These are phyloP conservation scores for Trypanosoma cruzi DNA, from an alignment of 208 protist genomes.

Conservation along the genomic window DNA sequence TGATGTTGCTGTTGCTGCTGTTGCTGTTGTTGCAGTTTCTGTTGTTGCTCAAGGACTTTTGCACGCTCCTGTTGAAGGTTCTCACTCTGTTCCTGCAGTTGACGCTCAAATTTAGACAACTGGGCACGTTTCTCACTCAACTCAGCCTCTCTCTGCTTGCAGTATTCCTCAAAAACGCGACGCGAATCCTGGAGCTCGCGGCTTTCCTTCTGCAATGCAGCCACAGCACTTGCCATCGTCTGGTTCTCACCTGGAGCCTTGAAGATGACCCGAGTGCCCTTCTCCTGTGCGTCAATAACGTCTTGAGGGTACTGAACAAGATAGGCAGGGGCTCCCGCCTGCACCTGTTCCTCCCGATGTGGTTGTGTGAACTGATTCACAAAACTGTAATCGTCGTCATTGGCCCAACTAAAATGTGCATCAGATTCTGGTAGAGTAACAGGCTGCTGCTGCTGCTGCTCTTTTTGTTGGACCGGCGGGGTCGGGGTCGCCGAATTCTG, in stretches of 20 bases:
- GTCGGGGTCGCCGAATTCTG: not conserved
- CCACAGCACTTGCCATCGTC: slow-evolving; percentile 41
- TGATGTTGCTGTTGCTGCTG: slow-evolving; percentile 40
- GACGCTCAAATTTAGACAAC: slow-evolving; percentile 37
- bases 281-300: slow-evolving; percentile 48
- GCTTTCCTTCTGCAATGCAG: slow-evolving; percentile 47
- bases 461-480: slow-evolving; percentile 9
- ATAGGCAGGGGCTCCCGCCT: slow-evolving; percentile 40
- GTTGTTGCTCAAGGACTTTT: slow-evolving; percentile 49
- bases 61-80: slow-evolving; percentile 39
- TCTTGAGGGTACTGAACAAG: slow-evolving; percentile 65
- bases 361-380: slow-evolving; percentile 33
- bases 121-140: slow-evolving; percentile 42
- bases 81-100: slow-evolving; percentile 33
- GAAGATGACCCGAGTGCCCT: slow-evolving; percentile 49
- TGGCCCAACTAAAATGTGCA: slow-evolving; percentile 76
- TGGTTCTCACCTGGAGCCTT: slow-evolving; percentile 49
- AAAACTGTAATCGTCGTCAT: slow-evolving; percentile 80
- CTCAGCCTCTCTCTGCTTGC: slow-evolving; percentile 53
- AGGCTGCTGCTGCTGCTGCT: slow-evolving; percentile 15
- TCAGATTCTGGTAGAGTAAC: slow-evolving; percentile 29
- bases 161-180: slow-evolving; percentile 43
- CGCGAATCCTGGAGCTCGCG: slow-evolving; percentile 43
- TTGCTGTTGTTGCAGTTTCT: slow-evolving; percentile 38
- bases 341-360: slow-evolving; percentile 21